Evolutionary conservation across 306 rosid genomes (phyloP).

Genomic region (Clitoria ternatea): DNA sequence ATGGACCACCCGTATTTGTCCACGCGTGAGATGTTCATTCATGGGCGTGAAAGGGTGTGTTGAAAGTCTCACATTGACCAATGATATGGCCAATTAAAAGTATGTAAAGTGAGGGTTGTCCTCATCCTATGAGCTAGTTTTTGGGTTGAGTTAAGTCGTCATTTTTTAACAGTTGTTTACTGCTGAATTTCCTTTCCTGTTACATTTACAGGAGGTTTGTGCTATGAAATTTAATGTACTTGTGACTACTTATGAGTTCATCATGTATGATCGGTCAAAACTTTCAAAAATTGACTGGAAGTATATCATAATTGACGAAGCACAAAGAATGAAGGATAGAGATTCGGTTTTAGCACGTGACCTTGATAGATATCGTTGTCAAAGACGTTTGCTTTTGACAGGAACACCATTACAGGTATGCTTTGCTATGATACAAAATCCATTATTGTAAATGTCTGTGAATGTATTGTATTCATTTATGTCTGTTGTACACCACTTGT

Average conservation of each 20-base stretch:
- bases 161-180: no score
- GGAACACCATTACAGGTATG: conserved; percentile 99
- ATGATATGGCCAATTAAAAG: no score
- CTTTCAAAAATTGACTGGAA: conserved; percentile 97
- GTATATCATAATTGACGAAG: conserved; percentile 96
- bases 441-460: conserved; percentile 6
- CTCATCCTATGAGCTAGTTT: no score
- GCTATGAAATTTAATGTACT: conserved; percentile 98
- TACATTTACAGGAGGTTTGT: conserved; percentile 66
- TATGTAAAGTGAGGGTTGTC: no score
- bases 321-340: conserved; percentile 98
- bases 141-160: no score
- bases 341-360: conserved; percentile 98
- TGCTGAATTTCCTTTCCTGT: conserved; percentile 21
- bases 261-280: conserved; percentile 98
- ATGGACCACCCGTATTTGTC: no score
- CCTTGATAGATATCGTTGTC: conserved; percentile 98
- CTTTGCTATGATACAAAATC: not conserved
- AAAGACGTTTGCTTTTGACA: conserved; percentile 92
- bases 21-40: no score
- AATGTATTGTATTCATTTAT: not conserved
- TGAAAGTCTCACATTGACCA: no score
- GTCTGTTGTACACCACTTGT: not conserved
- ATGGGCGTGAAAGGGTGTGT: no score
- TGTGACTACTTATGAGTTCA: conserved; percentile 98